phyloP scores from a whole-genome alignment of 2,329 filamentous ascomycete genomes.

The Trichoderma sp. region DNA sequence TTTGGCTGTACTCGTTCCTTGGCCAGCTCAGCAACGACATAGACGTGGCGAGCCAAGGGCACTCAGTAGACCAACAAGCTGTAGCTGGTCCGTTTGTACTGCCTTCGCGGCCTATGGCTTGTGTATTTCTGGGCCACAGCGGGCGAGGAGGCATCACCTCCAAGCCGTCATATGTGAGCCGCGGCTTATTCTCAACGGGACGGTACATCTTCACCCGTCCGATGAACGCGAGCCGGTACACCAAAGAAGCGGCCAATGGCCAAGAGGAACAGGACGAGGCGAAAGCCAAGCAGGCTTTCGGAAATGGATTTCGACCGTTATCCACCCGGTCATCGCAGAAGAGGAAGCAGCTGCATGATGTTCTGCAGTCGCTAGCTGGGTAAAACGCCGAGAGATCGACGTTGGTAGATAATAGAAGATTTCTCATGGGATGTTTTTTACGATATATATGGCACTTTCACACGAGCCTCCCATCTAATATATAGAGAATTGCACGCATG shows the following conservation, averaged over 20 bases:
- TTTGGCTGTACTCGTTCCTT: constrained; percentile 42
- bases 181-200: constrained; percentile 35
- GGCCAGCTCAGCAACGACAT: constrained; percentile 37
- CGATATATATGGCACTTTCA: neutral
- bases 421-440: neutral
- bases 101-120: constrained; percentile 39
- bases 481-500: neutral
- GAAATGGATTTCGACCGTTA: constrained; percentile 20
- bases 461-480: neutral
- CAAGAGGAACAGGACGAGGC: neutral
- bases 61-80: constrained; percentile 28
- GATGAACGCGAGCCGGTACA: neutral
- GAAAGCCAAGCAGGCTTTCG: neutral
- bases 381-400: neutral
- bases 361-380: constrained; percentile 32
- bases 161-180: constrained; percentile 36
- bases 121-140: constrained; percentile 38
- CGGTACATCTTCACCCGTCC: constrained; percentile 35
- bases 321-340: constrained; percentile 31
- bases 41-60: constrained; percentile 31
- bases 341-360: constrained; percentile 34
- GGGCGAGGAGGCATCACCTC: constrained; percentile 34
- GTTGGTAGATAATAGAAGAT: neutral
- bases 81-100: constrained; percentile 38
- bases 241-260: neutral